Conservation (phyloP, 148 eudicot genomes). For the Pouteria glomerata region DNA sequence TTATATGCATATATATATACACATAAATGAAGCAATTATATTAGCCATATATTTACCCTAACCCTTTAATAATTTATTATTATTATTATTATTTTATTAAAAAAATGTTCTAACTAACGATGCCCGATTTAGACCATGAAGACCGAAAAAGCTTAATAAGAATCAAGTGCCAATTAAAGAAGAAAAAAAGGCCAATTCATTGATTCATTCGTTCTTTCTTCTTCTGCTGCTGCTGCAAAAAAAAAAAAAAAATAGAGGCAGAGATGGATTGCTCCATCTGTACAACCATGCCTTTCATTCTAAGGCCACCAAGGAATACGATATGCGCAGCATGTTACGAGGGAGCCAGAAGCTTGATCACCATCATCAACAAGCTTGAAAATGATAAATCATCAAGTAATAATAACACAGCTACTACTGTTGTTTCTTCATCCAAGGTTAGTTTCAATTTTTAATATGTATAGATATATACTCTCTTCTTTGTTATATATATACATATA, state of each 20-base stretch:
- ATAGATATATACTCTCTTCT: too few relatives aligned
- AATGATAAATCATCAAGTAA: conserved; percentile 32
- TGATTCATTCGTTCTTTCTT: too few relatives aligned
- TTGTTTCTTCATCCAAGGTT: conserved; percentile 47
- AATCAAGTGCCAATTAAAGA: too few relatives aligned
- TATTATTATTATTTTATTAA: too few relatives aligned
- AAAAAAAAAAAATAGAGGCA: too few relatives aligned
- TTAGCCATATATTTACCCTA: neutral
- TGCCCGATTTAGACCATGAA: neutral
- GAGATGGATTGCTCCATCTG: conserved; percentile 88
- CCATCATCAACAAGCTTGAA: conserved; percentile 47
- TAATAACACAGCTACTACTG: conserved; percentile 2
- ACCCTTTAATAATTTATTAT: neutral
- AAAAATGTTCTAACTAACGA: neutral
- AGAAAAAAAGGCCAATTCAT: neutral
- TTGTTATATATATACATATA: too few relatives aligned
- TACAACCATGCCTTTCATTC: conserved; percentile 61
- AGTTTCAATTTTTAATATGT: conserved; percentile 1
- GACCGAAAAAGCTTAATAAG: neutral
- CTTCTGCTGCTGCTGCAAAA: neutral
- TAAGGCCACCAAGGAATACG: conserved; percentile 81
- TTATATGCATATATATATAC: neutral
- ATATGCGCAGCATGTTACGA: conserved; percentile 80
- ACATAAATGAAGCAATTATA: neutral
- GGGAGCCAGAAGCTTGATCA: conserved; percentile 61